Percentiles rank a stretch among this genome's conserved stretches.
Conservation (phyloP, 2,329 filamentous ascomycete genomes). For the Arthrobotrys musiformis region DNA sequence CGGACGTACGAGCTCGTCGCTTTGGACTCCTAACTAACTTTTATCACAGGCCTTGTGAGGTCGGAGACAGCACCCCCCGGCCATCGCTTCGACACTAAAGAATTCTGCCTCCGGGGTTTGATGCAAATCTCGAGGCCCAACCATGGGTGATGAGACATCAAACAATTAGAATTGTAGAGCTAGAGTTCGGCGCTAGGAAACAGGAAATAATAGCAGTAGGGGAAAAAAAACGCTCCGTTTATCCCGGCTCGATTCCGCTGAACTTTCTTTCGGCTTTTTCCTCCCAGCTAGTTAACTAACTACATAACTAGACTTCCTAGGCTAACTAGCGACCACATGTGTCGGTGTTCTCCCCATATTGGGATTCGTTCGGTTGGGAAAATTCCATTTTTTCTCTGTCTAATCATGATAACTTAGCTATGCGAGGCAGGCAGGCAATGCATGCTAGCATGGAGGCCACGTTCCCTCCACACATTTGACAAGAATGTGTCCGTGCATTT, state of each 20-base stretch:
- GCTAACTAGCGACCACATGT: background rate
- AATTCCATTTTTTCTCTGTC: conserved; percentile 7
- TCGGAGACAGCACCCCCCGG: conserved; percentile 39
- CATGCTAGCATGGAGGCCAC: conserved; percentile 42
- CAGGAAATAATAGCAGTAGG: conserved; percentile 27
- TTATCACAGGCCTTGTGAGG: background rate
- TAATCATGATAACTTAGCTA: conserved; percentile 30
- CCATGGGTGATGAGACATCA: conserved; percentile 42
- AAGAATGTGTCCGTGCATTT: conserved; percentile 49
- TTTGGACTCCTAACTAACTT: conserved; percentile 6
- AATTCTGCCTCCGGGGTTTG: conserved; percentile 20
- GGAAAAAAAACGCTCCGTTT: conserved; percentile 53
- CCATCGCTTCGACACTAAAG: conserved; percentile 24
- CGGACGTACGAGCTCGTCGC: conserved; percentile 39
- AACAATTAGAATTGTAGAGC: conserved; percentile 1
- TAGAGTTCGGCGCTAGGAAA: conserved; percentile 28
- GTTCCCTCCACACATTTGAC: conserved; percentile 35
- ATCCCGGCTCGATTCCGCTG: conserved; percentile 47
- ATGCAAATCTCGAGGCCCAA: conserved; percentile 28
- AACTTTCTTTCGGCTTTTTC: conserved; percentile 25
- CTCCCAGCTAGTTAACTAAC: conserved; percentile 18
- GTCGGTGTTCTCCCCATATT: conserved; percentile 37
- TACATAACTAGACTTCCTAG: no score
- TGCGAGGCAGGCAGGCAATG: conserved; percentile 38
- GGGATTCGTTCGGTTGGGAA: conserved; percentile 27